phyloP scores from a whole-genome alignment of 352 stramenopile genomes.

The Pseudoperonospora humuli region DNA sequence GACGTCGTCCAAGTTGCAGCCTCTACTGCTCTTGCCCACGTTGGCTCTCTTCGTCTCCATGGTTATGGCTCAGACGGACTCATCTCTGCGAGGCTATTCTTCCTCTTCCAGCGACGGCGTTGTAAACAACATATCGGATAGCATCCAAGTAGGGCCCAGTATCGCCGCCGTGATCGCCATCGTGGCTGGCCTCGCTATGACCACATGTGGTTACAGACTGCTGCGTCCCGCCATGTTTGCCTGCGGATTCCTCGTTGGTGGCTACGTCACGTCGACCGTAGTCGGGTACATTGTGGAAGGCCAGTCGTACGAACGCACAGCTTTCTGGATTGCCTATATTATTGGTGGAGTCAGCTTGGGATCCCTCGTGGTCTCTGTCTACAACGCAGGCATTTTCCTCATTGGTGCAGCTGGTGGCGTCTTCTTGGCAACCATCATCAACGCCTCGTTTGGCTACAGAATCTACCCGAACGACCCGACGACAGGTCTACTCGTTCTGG shows the following conservation, averaged over 20 bases:
- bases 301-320: constrained; percentile 37
- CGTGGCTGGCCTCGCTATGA: constrained; percentile 25
- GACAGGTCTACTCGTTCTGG: constrained; percentile 33
- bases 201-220: constrained; percentile 39
- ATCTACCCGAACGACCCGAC: constrained; percentile 41
- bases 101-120: constrained; percentile 16
- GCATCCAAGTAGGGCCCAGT: constrained; percentile 25
- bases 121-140: constrained; percentile 15
- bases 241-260: constrained; percentile 49
- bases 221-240: constrained; percentile 56
- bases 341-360: constrained; percentile 39
- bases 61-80: constrained; percentile 5
- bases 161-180: constrained; percentile 42
- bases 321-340: constrained; percentile 45
- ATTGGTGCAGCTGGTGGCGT: constrained; percentile 35
- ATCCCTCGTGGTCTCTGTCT: constrained; percentile 42
- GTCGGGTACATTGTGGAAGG: constrained; percentile 33
- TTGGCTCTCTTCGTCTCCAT: constrained; percentile 10
- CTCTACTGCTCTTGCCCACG: constrained; percentile 10
- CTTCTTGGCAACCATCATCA: constrained; percentile 34
- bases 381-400: constrained; percentile 46
- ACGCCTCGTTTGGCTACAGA: constrained; percentile 45
- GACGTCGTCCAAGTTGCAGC: constrained; percentile 9
- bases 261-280: constrained; percentile 36
- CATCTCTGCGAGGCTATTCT: constrained; percentile 15